Conservation (phyloP, 2,329 filamentous ascomycete genomes). For the Cladosporium sp. region DNA sequence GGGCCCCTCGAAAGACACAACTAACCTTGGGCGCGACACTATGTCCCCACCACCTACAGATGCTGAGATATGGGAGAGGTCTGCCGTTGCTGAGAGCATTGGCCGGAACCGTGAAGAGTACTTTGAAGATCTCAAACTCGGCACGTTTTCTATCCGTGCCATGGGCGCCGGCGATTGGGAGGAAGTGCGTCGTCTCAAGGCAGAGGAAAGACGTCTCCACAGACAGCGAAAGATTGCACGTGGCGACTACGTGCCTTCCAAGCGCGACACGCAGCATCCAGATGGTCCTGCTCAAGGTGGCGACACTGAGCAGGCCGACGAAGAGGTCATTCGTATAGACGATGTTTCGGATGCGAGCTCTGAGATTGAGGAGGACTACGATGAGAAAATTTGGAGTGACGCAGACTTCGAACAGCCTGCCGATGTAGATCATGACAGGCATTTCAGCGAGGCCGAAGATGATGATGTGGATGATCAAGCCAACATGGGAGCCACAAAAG, state of each 20-base stretch:
- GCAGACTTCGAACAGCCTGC: conserved; percentile 11
- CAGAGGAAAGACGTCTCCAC: conserved; percentile 3
- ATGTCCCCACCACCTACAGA: conserved; percentile 2
- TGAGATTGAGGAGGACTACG: background rate
- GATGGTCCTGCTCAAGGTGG: conserved; percentile 12
- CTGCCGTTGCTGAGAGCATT: background rate
- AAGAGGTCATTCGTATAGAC: conserved; percentile 13
- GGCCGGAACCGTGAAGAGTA: conserved; percentile 10
- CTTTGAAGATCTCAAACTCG: conserved; percentile 13
- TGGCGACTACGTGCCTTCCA: background rate
- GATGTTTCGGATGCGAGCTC: background rate
- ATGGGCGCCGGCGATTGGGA: conserved; percentile 12
- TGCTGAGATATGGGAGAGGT: conserved; percentile 2
- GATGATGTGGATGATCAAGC: background rate
- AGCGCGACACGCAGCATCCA: conserved; percentile 7
- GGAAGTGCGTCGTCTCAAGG: conserved; percentile 6
- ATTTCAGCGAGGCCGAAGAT: conserved; percentile 10
- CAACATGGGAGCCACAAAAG: background rate
- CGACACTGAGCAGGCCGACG: conserved; percentile 8
- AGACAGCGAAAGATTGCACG: conserved; percentile 7
- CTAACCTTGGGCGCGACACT: background rate
- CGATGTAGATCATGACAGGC: conserved; percentile 3
- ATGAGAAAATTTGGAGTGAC: conserved; percentile 12
- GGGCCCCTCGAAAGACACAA: background rate
- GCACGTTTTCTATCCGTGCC: conserved; percentile 1